Evolutionary conservation across 805 yeast species (phyloP), one percentile per base, ranked within the genome.

Genomic region (Babjeviella inositovora): DNA sequence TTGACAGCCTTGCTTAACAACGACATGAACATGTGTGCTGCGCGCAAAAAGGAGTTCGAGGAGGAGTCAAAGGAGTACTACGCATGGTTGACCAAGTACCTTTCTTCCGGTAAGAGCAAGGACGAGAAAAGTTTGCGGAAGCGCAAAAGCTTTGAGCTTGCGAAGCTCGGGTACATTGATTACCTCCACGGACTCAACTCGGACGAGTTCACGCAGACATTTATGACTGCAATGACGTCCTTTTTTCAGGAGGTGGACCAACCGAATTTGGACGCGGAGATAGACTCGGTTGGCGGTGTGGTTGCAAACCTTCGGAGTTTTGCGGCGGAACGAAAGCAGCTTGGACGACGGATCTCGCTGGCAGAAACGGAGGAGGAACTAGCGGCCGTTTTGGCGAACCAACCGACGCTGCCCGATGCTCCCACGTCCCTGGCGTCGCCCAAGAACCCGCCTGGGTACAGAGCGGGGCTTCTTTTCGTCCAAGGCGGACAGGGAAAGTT

Each of bases 401-500:
- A 34, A 37, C 18, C 47, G 47, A 3, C 19, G 27, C 23, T 17
- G 17, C 23, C 15, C 19, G 13, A 8, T 8, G 4, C 16, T 17
- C 24, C 9, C 18, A 5, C 10, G 13, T 6, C 13, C 9, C 11
- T 11, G 10, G 29, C 17, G 23, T 15, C 8, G n/a, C 13, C 13
- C n/a, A 25, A 4, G 17, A 16, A 9, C 10, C 15, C 28, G 7
- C 21, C 17, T 6, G 12, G 7, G 25, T 12, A 7, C 11, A 19
- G 11, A 38, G 33, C 52, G 5, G 79, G 76, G 1, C 55, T 69
- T 8, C 39, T 70, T n/a, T 69, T 62, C 35, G 56, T 67, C 2
- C 47, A 63, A 17, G 71, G 72, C 1, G 75, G 74, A 0, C 68
- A 64, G 27, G 69, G 70, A 0, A 64, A 63, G 28, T 63, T 54